Evolutionary conservation across 23 red algal genomes (phyloP).

Genomic region (Chondrus crispus): DNA sequence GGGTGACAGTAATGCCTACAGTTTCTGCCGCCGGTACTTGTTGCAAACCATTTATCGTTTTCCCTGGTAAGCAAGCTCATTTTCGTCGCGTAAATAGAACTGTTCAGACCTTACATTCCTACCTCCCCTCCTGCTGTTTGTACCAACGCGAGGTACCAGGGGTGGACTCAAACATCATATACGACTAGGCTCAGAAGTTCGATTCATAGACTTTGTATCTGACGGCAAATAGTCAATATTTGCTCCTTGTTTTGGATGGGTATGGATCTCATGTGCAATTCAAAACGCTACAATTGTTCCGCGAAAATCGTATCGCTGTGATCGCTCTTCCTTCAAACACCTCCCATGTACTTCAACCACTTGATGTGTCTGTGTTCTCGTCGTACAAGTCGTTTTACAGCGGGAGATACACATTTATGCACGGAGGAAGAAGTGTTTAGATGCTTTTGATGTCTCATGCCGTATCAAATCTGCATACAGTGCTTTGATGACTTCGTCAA

Average conservation of each 20-base stretch:
- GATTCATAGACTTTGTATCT: neutral
- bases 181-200: neutral
- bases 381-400: neutral
- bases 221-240: neutral
- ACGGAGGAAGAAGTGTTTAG: neutral
- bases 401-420: neutral
- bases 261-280: neutral
- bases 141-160: neutral
- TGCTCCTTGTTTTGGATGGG: neutral
- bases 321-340: neutral
- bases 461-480: neutral
- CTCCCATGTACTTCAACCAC: neutral
- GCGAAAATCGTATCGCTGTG: neutral
- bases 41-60: neutral
- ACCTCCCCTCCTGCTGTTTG: neutral
- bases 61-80: neutral
- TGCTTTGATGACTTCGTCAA: neutral
- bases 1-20: neutral
- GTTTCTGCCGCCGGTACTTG: neutral
- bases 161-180: neutral
- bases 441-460: neutral
- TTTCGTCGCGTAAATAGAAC: neutral
- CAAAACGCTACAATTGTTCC: neutral
- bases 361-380: neutral
- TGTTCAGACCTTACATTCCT: neutral